Percentiles rank a stretch among this genome's conserved stretches.
Conservation (phyloP, 106 monocot genomes). For the Vanilla planifolia region DNA sequence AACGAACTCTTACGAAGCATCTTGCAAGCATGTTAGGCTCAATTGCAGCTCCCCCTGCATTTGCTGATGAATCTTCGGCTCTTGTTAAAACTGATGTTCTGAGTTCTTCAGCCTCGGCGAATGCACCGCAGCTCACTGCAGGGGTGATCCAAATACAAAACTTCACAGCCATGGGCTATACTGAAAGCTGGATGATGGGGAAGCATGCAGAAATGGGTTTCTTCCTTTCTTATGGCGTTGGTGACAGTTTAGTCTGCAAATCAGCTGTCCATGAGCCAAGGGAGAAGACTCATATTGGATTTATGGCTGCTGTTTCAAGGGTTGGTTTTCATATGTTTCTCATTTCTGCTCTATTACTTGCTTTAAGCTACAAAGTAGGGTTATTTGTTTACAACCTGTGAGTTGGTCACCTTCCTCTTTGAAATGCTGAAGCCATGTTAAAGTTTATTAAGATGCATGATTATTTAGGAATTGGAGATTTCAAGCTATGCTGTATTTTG, state of each 20-base stretch:
- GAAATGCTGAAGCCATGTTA: no score
- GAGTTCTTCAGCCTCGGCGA: neutral
- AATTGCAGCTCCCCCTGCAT: conserved; percentile 8
- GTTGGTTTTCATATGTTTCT: neutral
- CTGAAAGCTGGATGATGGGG: conserved; percentile 1
- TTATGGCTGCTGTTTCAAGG: neutral
- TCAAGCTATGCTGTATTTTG: no score
- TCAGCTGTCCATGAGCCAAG: neutral
- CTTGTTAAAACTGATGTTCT: neutral
- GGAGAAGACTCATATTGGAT: neutral
- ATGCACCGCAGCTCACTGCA: neutral
- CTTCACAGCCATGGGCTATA: neutral
- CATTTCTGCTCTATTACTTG: neutral
- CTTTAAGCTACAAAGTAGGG: conserved; percentile 3
- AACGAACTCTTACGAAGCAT: neutral
- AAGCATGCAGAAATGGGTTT: neutral
- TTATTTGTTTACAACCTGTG: neutral
- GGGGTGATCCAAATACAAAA: neutral
- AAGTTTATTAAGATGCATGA: no score
- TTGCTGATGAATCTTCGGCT: neutral
- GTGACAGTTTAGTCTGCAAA: neutral
- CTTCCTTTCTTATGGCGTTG: neutral
- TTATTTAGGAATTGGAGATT: no score
- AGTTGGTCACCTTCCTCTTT: no score
- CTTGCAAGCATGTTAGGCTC: conserved; percentile 3